Evolutionary conservation across 2,329 filamentous ascomycete species (phyloP), one percentile per base, ranked within the genome.

Genomic region (Exophiala spinifera): DNA sequence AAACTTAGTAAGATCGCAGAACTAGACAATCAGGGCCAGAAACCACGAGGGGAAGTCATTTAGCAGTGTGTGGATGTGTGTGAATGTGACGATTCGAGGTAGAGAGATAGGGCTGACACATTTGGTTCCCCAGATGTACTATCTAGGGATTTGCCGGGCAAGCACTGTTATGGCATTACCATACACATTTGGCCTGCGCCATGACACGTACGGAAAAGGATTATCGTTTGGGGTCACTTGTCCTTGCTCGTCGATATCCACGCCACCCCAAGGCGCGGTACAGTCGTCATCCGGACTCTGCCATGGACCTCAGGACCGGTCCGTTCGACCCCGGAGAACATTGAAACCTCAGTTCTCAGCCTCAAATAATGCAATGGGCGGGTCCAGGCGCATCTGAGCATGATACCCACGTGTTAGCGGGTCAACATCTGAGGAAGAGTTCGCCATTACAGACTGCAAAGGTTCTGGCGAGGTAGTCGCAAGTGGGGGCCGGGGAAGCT

Each of bases 1-100:
- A 54, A 11, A 44, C 25, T 60, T 60, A 55, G 57, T 60, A 51
- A 60, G 57, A 57, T 4, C 51, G 57, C 57, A 57, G 57, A 39
- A 54, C 4, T 25, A 31, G 19, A 34, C 21, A 42, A 49, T 13
- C 23, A 53, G 47, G 43, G 53, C 53, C 49, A 54, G 49, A 53
- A 43, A 52, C 31, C 34, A 46, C 44, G 19, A 43, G 34, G 53
- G 42, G 44, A 55, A 46, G 20, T 43, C 48, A 42, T 50, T 34
- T 46, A 25, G 37, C 19, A 48, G 39, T 37, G 8, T 20, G 28
- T 43, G 39, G 33, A 52, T 3, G 23, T 20, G 23, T 46, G 42
- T 19, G 28, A 51, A 51, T 42, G 48, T 25, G 39, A 54, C 20
- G 53, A 43, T 20, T 31, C 48, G 53, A 46, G 46, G 46, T 36